Base-by-base conservation (phyloP, 1,139 yeast species). In the Geotrichum histeridarum region DNA sequence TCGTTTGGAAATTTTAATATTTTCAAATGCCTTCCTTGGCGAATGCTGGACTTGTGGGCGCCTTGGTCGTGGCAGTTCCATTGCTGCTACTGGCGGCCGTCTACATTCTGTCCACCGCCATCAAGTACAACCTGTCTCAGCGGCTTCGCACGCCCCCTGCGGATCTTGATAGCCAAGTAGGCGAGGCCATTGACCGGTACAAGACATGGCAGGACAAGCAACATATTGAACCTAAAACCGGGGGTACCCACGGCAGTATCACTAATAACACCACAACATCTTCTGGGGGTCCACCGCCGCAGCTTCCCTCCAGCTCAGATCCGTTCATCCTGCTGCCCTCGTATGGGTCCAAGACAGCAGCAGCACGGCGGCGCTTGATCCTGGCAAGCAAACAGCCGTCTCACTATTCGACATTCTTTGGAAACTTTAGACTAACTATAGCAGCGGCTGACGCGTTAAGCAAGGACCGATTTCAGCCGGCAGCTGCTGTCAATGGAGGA, bases 341-440 rank as follows among this genome's bases (percentile, higher is more conserved):
- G 8, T 50, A 35, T 32, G 44, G 72, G 17, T 60, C 63, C 61
- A 65, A 67, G 56, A 61, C 67, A 11, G 77, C 75, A 3, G 61
- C 73, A 17, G 67, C 73, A 55, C 74, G 89, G 56, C 73, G 87
- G 41, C 73, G 83, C 60, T 72, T 83, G 57, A 69, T 83, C 14
- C 66, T 78, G 30, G 80, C 82, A 15, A 74, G 82, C 50, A 59
- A 57, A 1, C 70, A 72, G 51, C 83, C 86, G 7, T 71, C 80
- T 0, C 73, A 65, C 61, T 79, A 79, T 64, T 62, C 72, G 12
- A 67, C 67, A n/a, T 50, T 31, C 44, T 18, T 8, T 14, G 48
- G 32, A 35, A 41, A 31, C 17, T 42, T 42, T 30, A 27, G 46
- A 42, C 4, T 42, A 30, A 42, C 46, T 3, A 27, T 42, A 12